A percentile compares a stretch with the other conserved stretches of the same genome.
phyloP scores from a whole-genome alignment of 495 filamentous ascomycete species.

The Apiosordaria backusii region DNA sequence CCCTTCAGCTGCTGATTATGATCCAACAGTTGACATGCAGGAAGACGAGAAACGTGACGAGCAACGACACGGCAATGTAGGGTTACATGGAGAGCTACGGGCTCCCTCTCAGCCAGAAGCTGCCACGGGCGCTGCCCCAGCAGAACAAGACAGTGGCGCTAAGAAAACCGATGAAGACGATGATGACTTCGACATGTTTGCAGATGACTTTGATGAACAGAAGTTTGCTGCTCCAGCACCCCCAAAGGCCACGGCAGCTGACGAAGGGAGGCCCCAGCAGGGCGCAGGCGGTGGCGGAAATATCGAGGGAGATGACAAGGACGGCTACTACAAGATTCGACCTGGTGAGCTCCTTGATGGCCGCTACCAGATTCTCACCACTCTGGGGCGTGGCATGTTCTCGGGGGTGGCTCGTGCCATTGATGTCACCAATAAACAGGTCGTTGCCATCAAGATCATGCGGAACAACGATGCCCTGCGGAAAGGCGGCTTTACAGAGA shows the following conservation, averaged over 20 bases:
- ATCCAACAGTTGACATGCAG: conserved; percentile 88
- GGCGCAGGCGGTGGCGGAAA: conserved; percentile 63
- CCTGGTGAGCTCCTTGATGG: conserved; percentile 83
- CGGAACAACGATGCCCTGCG: conserved; percentile 89
- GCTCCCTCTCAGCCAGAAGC: conserved; percentile 21
- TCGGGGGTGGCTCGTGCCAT: conserved; percentile 90
- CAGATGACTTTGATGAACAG: conserved; percentile 81
- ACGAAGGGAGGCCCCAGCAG: conserved; percentile 35
- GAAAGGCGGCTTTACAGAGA: conserved; percentile 93
- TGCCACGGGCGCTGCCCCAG: conserved; percentile 19
- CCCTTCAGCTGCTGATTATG: conserved; percentile 92
- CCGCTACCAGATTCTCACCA: conserved; percentile 80
- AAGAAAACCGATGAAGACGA: conserved; percentile 50
- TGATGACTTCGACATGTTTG: conserved; percentile 92
- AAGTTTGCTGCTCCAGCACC: conserved; percentile 67
- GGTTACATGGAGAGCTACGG: conserved; percentile 42
- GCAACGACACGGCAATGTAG: conserved; percentile 52
- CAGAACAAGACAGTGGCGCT: conserved; percentile 31
- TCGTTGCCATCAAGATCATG: conserved; percentile 91
- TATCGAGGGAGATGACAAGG: conserved; percentile 88
- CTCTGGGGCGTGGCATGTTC: conserved; percentile 94
- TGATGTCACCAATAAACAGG: conserved; percentile 65
- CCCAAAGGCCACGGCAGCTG: conserved; percentile 38
- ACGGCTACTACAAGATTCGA: conserved; percentile 92
- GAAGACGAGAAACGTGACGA: conserved; percentile 76